Conservation (phyloP, 2,329 filamentous ascomycete genomes). For the Trichoderma sp. region DNA sequence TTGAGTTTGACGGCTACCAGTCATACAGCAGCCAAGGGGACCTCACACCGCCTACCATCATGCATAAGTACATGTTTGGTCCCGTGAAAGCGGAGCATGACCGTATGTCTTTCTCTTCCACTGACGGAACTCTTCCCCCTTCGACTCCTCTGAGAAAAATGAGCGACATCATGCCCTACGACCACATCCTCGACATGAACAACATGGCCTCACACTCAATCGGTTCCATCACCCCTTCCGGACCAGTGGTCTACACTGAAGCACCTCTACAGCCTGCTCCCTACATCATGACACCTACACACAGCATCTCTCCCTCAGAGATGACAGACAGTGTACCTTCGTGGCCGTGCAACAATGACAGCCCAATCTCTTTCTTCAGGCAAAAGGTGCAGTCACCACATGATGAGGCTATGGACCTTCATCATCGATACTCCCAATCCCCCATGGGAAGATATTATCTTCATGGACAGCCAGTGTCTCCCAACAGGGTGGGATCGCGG, state of each 20-base stretch:
- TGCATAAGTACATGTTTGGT: constrained; percentile 40
- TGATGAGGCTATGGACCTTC: constrained; percentile 36
- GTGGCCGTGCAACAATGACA: constrained; percentile 44
- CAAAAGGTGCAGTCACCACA: constrained; percentile 34
- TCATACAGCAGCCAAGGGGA: constrained; percentile 32
- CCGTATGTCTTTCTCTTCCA: constrained; percentile 35
- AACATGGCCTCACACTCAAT: constrained; percentile 37
- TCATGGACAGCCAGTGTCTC: constrained; percentile 35
- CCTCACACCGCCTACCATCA: constrained; percentile 40
- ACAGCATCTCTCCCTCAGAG: constrained; percentile 43
- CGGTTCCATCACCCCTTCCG: constrained; percentile 42
- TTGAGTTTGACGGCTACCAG: constrained; percentile 42
- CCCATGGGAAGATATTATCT: constrained; percentile 36
- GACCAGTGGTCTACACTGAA: constrained; percentile 39
- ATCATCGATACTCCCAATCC: constrained; percentile 41
- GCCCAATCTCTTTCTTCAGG: constrained; percentile 44
- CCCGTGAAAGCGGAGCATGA: constrained; percentile 39
- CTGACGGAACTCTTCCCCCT: constrained; percentile 34
- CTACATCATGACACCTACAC: constrained; percentile 44
- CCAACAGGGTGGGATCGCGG: constrained; percentile 35
- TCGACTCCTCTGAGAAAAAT: constrained; percentile 42
- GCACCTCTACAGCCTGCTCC: constrained; percentile 35
- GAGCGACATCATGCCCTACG: constrained; percentile 40
- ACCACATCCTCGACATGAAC: constrained; percentile 41
- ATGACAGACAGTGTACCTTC: constrained; percentile 40